Conservation (phyloP, 2,329 filamentous ascomycete species). For the Penicillium frequentans region DNA sequence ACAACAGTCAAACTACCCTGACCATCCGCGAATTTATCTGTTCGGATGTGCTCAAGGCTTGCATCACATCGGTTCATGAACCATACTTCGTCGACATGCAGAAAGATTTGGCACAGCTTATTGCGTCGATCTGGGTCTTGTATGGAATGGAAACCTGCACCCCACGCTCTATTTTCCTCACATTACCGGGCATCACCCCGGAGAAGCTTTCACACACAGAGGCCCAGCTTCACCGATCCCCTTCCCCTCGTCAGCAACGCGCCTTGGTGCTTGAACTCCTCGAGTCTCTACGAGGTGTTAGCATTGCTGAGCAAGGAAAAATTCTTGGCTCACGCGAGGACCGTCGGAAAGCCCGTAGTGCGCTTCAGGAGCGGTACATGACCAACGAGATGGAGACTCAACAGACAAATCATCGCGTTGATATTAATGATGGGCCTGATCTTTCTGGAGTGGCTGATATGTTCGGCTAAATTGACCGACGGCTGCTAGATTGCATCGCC, state of each 20-base stretch:
- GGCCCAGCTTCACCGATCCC: slow-evolving; percentile 56
- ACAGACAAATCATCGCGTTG: slow-evolving; percentile 40
- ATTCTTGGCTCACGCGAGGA: slow-evolving; percentile 53
- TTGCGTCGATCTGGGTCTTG: slow-evolving; percentile 78
- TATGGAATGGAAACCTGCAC: slow-evolving; percentile 71
- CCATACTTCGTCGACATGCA: slow-evolving; percentile 96
- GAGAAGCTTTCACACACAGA: slow-evolving; percentile 67
- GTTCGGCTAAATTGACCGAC: slow-evolving; percentile 42
- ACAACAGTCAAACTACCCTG: slow-evolving; percentile 53
- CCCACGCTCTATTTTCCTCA: slow-evolving; percentile 73
- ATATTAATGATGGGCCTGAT: slow-evolving; percentile 50
- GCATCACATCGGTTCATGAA: slow-evolving; percentile 87
- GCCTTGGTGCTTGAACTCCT: slow-evolving; percentile 80
- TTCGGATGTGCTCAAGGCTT: slow-evolving; percentile 83
- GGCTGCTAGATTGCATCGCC: neutral
- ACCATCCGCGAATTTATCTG: slow-evolving; percentile 88
- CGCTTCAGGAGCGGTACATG: slow-evolving; percentile 46
- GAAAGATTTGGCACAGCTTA: slow-evolving; percentile 83
- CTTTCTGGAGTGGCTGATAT: slow-evolving; percentile 55
- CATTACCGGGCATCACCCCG: slow-evolving; percentile 72
- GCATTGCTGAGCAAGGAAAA: slow-evolving; percentile 90
- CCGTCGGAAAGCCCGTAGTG: slow-evolving; percentile 43
- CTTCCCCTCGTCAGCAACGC: slow-evolving; percentile 71
- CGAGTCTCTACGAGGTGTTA: slow-evolving; percentile 82
- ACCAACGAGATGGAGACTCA: slow-evolving; percentile 46